Base-by-base conservation (phyloP, 2,329 filamentous ascomycete species). In the Penicillium sp. region DNA sequence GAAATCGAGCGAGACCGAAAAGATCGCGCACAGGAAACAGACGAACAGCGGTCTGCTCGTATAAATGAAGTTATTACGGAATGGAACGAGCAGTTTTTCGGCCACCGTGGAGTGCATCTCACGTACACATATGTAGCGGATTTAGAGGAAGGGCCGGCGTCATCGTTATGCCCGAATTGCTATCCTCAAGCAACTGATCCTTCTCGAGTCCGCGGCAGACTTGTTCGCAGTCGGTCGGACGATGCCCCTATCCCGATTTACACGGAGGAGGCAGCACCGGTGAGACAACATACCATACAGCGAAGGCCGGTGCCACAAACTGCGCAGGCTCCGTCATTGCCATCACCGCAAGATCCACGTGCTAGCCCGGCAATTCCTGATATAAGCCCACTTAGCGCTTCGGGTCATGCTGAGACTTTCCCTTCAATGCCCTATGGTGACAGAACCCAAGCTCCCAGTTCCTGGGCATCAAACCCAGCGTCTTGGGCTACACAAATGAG, bases 31-130 rank as follows among this genome's bases (percentile, higher is more conserved):
- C 73, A 76, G 51, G 73, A 77, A 59, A 70, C 71, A 1, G 73
- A 74, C 49, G 70, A 73, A 24, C 66, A 75, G 55, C 70, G 74
- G n/a, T 63, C 59, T 49, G 63, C 64, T 18, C 71, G 72, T 18
- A 71, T 77, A 30, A 56, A 67, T 9, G 70, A 72, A 2, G 74
- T 76, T 14, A 65, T 75, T 40, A 64, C 64, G 5, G 75, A 77
- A 60, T 77, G 75, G 75, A 77, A 77, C 57, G 63, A 70, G 47
- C 67, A 65, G 38, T 77, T 77, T 51, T 77, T 77, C 48, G 65
- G 64, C 14, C 69, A 66, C 8, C 70, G 74, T 43, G 69, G 65
- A 16, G 65, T 68, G 21, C 63, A 63, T 3, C 65, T 77, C 33
- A 60, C 65, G 7, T 70, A 66, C 64, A 61, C 66, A 20, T 75